Conservation (phyloP, 2,329 filamentous ascomycete species). For the Acrodontium crateriforme region DNA sequence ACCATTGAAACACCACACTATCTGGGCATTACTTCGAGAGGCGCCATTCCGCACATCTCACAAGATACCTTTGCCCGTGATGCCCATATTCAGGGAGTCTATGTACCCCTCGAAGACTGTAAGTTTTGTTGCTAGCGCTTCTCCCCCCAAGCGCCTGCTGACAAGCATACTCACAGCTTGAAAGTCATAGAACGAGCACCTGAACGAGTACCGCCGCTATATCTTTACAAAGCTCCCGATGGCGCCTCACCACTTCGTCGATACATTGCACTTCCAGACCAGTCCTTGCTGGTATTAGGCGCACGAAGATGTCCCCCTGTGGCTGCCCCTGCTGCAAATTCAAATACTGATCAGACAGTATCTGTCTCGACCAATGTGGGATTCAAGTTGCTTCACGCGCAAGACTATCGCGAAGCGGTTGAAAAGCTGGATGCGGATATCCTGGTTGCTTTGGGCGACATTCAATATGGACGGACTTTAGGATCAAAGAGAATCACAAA, state of each 20-base stretch:
- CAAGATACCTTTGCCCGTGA: conserved; percentile 64
- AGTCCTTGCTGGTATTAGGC: conserved; percentile 56
- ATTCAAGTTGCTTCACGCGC: conserved; percentile 55
- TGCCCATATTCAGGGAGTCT: conserved; percentile 53
- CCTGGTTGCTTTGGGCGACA: conserved; percentile 62
- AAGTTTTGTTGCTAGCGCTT: conserved; percentile 25
- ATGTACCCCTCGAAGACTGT: conserved; percentile 90
- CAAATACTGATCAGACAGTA: conserved; percentile 46
- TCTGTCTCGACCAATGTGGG: conserved; percentile 78
- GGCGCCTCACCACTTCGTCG: conserved; percentile 49
- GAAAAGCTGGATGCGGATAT: conserved; percentile 64
- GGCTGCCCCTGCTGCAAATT: conserved; percentile 44
- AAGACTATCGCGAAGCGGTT: conserved; percentile 54
- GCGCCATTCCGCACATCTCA: conserved; percentile 73
- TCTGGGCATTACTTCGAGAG: conserved; percentile 67
- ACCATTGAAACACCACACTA: conserved; percentile 73
- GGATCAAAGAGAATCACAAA: conserved; percentile 56
- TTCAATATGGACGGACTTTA: conserved; percentile 40
- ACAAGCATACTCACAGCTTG: conserved; percentile 25
- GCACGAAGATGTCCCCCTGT: conserved; percentile 68
- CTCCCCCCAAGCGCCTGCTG: conserved; percentile 18
- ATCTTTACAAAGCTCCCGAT: conserved; percentile 32
- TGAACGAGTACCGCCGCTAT: conserved; percentile 36
- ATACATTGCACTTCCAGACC: conserved; percentile 60
- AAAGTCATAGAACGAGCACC: conserved; percentile 50